Evolutionary conservation across 306 rosid genomes (phyloP), one percentile per base, ranked within the genome.

Genomic region (Begonia peltatifolia): DNA sequence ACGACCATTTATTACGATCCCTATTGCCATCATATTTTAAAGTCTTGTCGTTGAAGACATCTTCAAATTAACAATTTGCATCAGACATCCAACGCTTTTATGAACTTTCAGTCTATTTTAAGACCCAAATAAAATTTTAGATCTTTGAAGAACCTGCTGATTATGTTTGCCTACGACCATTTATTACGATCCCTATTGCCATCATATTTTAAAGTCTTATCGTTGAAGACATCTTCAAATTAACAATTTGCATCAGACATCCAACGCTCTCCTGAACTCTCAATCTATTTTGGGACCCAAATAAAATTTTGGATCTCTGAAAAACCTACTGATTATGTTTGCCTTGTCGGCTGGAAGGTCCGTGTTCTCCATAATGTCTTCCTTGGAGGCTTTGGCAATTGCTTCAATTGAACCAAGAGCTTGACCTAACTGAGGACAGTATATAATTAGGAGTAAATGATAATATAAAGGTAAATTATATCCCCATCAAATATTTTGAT

Each of bases 341-440:
- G 90, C 95, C 82, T 89, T 85, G 53, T 85, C 85, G 36, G 74
- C 74, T 23, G 95, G 80, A 64, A 89, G 95, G 67, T 89, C 94
- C 6, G 97, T 82, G 75, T 78, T 89, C 68, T 76, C 90, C 54
- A 89, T 70, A 67, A 82, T 74, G 30, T 78, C 63, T 60, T 70
- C 90, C 78, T 72, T 80, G 10, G 94, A 82, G 46, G 83, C 87
- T 71, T 78, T 82, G 47, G 87, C 87, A 52, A 82, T 76, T 61
- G 83, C 94, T 77, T 82, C 90, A 60, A 89, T 73, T 58, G 95
- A 84, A 47, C 97, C 97, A 42, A 89, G 64, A 43, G 95, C 87
- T 70, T 89, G 97, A 68, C 67, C 70, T 49, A 89, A 90, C 97
- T 84, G 83, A 48, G 67, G 53, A 64, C 18, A 76, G 47, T 58